Percentiles rank a stretch among this genome's conserved stretches.
Evolutionary conservation across 371 early-diverging fungal genomes (phyloP).

Genomic region (Syncephalastrum contaminatum): DNA sequence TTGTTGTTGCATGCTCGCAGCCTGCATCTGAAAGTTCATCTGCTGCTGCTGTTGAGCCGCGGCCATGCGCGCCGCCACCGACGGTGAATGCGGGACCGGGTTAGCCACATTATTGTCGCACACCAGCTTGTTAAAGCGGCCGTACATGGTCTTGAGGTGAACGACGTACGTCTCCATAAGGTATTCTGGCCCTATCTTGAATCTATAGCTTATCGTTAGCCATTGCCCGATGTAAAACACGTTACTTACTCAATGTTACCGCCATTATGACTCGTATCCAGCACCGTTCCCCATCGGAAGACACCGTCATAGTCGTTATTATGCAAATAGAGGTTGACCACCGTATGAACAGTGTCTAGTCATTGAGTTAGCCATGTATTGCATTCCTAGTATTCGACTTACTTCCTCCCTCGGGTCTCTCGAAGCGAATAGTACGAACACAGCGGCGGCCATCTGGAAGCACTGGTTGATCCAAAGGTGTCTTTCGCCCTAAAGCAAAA

Average conservation of each 20-base stretch:
- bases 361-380: too few relatives aligned
- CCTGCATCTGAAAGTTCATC: conserved; percentile 19
- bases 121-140: conserved; percentile 46
- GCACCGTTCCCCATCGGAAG: conserved; percentile 59
- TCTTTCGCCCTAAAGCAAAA: conserved; percentile 21
- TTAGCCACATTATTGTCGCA: conserved; percentile 55
- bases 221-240: not conserved
- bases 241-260: conserved; percentile 53
- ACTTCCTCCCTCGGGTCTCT: conserved; percentile 50
- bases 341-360: conserved; percentile 51
- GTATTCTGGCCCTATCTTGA: conserved; percentile 58
- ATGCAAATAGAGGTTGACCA: conserved; percentile 51
- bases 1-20: conserved; percentile 16
- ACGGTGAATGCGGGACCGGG: conserved; percentile 47
- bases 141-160: conserved; percentile 55
- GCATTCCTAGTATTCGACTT: conserved; percentile 12
- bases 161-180: conserved; percentile 56
- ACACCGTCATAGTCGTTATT: conserved; percentile 54
- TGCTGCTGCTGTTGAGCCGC: conserved; percentile 25
- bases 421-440: conserved; percentile 58
- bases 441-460: conserved; percentile 56
- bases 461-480: conserved; percentile 28
- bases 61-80: conserved; percentile 37
- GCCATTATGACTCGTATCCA: conserved; percentile 56
- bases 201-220: conserved; percentile 20